A percentile compares a stretch with the other conserved stretches of the same genome.
Conservation (phyloP, 345 rosid species). For the Theobroma cacao region DNA sequence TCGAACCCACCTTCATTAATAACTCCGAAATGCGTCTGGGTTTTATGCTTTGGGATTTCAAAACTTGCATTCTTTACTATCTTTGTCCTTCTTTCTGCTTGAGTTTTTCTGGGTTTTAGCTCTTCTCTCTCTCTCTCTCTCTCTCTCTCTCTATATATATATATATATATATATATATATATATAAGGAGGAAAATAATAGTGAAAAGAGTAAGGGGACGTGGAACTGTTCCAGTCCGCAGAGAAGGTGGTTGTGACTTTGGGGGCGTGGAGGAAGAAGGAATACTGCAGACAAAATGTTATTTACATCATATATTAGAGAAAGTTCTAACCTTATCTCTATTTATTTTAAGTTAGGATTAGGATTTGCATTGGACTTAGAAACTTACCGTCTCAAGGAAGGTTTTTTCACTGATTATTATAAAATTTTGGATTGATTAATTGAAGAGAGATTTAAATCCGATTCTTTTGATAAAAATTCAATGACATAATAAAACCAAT, state of each 20-base stretch:
- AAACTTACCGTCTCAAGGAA: too few species aligned
- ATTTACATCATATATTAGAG: neutral
- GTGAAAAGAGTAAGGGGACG: neutral
- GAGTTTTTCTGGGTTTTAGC: neutral
- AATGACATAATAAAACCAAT: too few species aligned
- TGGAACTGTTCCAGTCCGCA: slow-evolving; percentile 10
- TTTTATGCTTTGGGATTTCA: slow-evolving; percentile 13
- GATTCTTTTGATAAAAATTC: too few species aligned
- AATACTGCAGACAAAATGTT: neutral
- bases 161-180: neutral
- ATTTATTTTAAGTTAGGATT: neutral
- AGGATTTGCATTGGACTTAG: neutral
- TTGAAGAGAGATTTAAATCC: too few species aligned
- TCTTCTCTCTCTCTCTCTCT: neutral
- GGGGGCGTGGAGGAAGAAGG: neutral
- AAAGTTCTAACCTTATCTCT: neutral
- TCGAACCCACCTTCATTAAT: slow-evolving; percentile 15
- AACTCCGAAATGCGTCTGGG: neutral
- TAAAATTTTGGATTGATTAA: too few species aligned
- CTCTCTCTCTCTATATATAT: too few species aligned
- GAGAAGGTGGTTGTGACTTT: neutral
- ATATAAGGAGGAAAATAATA: neutral
- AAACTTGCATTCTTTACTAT: slow-evolving; percentile 27
- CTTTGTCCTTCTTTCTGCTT: neutral
- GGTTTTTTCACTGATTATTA: too few species aligned